These are phyloP conservation scores for Vachellia pachyceras DNA, from an alignment of 306 rosid species.

Conservation along the genomic window DNA sequence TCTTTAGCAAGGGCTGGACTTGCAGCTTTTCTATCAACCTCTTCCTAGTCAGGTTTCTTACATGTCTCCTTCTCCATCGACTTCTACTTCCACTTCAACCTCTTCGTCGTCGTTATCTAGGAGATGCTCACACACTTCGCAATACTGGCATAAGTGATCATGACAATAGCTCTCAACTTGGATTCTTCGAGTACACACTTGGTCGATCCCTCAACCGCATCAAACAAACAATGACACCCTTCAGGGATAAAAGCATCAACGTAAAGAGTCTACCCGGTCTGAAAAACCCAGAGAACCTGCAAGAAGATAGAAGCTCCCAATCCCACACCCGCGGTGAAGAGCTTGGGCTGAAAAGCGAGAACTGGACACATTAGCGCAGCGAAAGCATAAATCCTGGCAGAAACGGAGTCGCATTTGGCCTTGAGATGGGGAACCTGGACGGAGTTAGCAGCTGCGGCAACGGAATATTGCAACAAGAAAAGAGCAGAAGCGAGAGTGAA, in stretches of 20 bases:
- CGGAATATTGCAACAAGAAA: conserved; percentile 68
- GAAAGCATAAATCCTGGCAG: conserved; percentile 56
- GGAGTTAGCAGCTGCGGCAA: conserved; percentile 56
- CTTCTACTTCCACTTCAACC: too few species aligned
- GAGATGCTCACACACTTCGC: conserved; percentile 52
- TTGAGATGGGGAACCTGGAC: conserved; percentile 77
- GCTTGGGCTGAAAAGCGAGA: conserved; percentile 68
- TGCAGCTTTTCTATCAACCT: too few species aligned
- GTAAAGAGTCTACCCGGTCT: conserved; percentile 81
- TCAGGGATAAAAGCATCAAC: conserved; percentile 91
- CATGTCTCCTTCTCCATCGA: too few species aligned
- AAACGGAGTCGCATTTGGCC: conserved; percentile 74
- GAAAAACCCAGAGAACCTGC: conserved; percentile 82
- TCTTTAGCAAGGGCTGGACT: too few species aligned
- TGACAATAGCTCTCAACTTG: conserved; percentile 66
- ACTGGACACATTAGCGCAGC: conserved; percentile 54
- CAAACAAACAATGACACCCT: conserved; percentile 88
- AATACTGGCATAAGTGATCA: conserved; percentile 56
- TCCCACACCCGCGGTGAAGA: conserved; percentile 70
- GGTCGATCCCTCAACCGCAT: conserved; percentile 83
- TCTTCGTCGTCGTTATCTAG: too few species aligned
- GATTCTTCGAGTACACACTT: conserved; percentile 88
- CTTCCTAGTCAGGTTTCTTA: too few species aligned
- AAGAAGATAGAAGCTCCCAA: conserved; percentile 66
- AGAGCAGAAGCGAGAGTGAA: conserved; percentile 67